Evolutionary conservation across 768 basidiomycete genomes (phyloP).

Genomic region (Hericium coralloides): DNA sequence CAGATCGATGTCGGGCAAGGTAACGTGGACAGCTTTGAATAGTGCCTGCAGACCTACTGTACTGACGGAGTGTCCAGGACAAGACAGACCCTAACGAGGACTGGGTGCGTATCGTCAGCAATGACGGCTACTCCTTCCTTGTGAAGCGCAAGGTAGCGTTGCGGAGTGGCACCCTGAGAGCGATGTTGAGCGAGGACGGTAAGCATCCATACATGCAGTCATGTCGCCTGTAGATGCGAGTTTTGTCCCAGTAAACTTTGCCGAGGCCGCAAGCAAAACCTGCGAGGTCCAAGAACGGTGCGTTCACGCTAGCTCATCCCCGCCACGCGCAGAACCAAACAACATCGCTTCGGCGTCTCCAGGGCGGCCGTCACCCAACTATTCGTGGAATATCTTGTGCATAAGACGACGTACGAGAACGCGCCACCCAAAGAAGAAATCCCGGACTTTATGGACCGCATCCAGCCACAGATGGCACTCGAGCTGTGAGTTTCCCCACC

Average conservation of each 20-base stretch:
- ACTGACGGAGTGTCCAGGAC: neutral
- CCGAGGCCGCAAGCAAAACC: conserved; percentile 63
- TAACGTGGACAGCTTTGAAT: neutral
- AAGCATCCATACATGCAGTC: conserved; percentile 27
- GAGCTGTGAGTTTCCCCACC: conserved; percentile 74
- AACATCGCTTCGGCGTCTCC: neutral
- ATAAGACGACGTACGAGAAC: conserved; percentile 73
- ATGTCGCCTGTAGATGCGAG: neutral
- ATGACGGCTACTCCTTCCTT: conserved; percentile 77
- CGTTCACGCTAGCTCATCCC: conserved; percentile 9
- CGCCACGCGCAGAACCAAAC: neutral
- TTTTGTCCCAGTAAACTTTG: conserved; percentile 48
- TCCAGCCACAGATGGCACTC: conserved; percentile 80
- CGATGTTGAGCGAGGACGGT: conserved; percentile 60
- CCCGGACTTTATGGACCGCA: conserved; percentile 77
- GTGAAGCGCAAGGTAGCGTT: conserved; percentile 67
- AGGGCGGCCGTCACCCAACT: conserved; percentile 72
- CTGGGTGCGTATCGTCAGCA: conserved; percentile 72
- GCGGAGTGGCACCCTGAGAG: conserved; percentile 73
- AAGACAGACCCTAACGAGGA: conserved; percentile 26
- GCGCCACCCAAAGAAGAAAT: conserved; percentile 66
- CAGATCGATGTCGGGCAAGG: neutral
- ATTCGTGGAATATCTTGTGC: conserved; percentile 82
- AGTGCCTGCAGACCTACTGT: neutral
- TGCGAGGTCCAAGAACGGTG: conserved; percentile 69